Conservation (phyloP, 73 alveolate species). For the Blepharisma stoltei region DNA sequence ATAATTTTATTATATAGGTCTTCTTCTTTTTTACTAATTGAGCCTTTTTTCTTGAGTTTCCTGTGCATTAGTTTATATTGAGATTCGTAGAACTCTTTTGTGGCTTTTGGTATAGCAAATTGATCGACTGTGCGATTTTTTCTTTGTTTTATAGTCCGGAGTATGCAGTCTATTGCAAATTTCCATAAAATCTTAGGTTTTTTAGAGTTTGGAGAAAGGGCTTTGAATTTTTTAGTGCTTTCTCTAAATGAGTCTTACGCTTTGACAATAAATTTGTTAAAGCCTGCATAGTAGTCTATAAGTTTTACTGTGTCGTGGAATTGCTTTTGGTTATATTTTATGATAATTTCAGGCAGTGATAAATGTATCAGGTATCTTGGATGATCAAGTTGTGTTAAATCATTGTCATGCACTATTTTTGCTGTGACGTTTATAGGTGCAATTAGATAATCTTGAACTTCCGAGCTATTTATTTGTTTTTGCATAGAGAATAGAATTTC, state of each 20-base stretch:
- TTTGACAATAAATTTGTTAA: slow-evolving; percentile 13
- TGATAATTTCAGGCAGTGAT: neutral
- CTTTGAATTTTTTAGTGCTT: slow-evolving; percentile 17
- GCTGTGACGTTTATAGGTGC: slow-evolving; percentile 22
- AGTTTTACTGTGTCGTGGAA: slow-evolving; percentile 23
- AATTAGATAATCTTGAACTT: neutral
- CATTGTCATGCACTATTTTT: neutral
- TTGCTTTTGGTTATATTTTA: neutral
- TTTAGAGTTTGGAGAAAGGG: neutral
- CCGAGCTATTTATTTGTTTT: neutral
- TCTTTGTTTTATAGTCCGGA: neutral
- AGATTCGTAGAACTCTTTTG: neutral
- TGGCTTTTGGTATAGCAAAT: neutral
- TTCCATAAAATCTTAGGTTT: slow-evolving; percentile 2
- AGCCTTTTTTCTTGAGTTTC: neutral
- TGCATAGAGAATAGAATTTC: neutral
- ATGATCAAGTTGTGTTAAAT: neutral
- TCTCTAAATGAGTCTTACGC: slow-evolving; percentile 13
- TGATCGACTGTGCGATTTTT: slow-evolving; percentile 17
- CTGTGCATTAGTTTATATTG: neutral
- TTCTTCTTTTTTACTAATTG: neutral
- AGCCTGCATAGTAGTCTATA: slow-evolving; percentile 1
- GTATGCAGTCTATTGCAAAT: slow-evolving; percentile 29
- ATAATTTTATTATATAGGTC: neutral
- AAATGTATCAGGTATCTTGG: slow-evolving; percentile 1